Evolutionary conservation across 208 protist species (phyloP), one percentile per base, ranked within the genome.

Genomic region (Jaenimonas drosophilae): DNA sequence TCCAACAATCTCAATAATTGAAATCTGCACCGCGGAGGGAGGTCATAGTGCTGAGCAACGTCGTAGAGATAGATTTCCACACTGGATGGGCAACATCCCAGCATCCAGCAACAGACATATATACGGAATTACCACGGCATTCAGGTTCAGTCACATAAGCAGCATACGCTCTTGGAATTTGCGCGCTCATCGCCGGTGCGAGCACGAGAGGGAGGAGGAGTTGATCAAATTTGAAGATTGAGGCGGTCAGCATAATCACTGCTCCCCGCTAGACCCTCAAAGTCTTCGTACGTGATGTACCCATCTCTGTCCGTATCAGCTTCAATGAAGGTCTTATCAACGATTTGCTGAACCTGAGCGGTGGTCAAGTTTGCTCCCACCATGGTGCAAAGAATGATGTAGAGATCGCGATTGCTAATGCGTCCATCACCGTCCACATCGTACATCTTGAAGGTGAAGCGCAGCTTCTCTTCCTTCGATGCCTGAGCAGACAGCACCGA

Each of bases 251-350:
- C 76, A 57, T 89, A 88, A 56, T 91, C 76, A 32, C 62, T 75
- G 27, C 61, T 70, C 6, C 70, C 64, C 0, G 82, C 54, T 17
- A 94, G 47, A 29, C 77, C 74, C 28, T 79, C 63, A 64, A 97
- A 97, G 42, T 97, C 91, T 36, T 90, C 71, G 64, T 94, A 91
- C 4, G 59, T 87, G 21, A 97, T 93, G 61, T 89, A 94, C 2
- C 94, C 94, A 48, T 96, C 91, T 24, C 85, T 65, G 33, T 91
- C 79, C 6, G 67, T 37, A 54, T 96, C 91, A 6, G 77, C 87
- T 48, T 96, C 87, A 41, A 94, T 88, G 48, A 97, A 95, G 7
- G 94, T 97, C 64, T 96, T 97, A 41, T 97, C 90, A 14, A 97
- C 91, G 32, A 97, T 94, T 55, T 97, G 91, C 71, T 97, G 90